Evolutionary conservation across 2,329 filamentous ascomycete species (phyloP).

Genomic region (Cryphonectria radicalis): DNA sequence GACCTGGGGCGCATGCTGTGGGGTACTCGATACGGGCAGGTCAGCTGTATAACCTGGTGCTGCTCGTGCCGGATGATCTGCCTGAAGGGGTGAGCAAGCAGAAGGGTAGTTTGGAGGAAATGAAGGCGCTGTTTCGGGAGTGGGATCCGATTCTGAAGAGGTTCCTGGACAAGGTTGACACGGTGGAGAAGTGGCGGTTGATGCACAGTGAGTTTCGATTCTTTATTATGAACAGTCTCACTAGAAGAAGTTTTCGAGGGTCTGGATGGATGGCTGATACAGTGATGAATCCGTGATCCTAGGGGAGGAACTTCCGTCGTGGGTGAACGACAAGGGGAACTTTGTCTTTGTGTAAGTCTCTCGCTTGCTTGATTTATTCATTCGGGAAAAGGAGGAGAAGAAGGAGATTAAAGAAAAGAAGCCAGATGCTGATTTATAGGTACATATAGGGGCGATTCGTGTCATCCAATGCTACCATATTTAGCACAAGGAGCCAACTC

Average conservation of each 20-base stretch:
- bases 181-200: constrained; percentile 71
- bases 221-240: too few species aligned
- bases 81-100: constrained; percentile 51
- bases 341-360: constrained; percentile 52
- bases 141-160: constrained; percentile 65
- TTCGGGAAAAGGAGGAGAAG: constrained; percentile 14
- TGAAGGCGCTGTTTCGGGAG: constrained; percentile 60
- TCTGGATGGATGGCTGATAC: neutral
- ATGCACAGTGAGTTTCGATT: constrained; percentile 50
- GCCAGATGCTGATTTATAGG: neutral
- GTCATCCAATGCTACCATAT: constrained; percentile 67
- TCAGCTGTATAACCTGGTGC: constrained; percentile 66
- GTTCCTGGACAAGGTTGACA: constrained; percentile 55
- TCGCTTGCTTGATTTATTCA: constrained; percentile 37
- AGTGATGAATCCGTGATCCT: neutral
- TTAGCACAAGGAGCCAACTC: constrained; percentile 70
- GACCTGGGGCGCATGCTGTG: constrained; percentile 63
- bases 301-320: constrained; percentile 53
- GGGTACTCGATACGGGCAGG: constrained; percentile 65
- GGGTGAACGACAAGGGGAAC: constrained; percentile 57
- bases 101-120: constrained; percentile 61
- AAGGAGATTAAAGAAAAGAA: neutral
- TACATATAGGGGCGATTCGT: constrained; percentile 57
- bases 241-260: too few species aligned
- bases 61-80: constrained; percentile 65